phyloP scores from a whole-genome alignment of 345 rosid species.

The Populus ilicifolia region DNA sequence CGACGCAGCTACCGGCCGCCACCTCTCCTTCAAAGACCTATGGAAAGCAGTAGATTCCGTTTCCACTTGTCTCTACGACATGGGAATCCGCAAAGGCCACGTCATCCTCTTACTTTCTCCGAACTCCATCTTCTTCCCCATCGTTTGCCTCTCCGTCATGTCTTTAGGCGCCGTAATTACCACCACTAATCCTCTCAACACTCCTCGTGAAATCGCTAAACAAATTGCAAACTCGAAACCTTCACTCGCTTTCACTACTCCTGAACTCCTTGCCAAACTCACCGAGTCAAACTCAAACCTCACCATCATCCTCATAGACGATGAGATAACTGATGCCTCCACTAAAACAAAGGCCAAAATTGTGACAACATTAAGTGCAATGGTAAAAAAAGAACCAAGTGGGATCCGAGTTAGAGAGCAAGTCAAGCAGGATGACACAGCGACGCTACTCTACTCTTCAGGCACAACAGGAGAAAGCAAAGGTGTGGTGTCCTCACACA shows the following conservation, averaged over 20 bases:
- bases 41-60: constrained; percentile 78
- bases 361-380: constrained; percentile 40
- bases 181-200: constrained; percentile 83
- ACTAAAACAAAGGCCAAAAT: constrained; percentile 17
- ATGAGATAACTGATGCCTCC: constrained; percentile 4
- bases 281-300: constrained; percentile 31
- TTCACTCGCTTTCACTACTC: constrained; percentile 62
- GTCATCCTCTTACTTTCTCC: constrained; percentile 87
- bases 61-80: constrained; percentile 44
- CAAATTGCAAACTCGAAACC: constrained; percentile 68
- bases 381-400: constrained; percentile 42
- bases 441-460: constrained; percentile 82
- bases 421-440: constrained; percentile 68
- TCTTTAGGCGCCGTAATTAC: constrained; percentile 89
- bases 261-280: constrained; percentile 58
- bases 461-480: constrained; percentile 91
- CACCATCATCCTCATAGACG: constrained; percentile 60
- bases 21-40: constrained; percentile 59
- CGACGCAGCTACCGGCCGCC: constrained; percentile 70
- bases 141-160: constrained; percentile 91
- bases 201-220: constrained; percentile 56
- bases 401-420: constrained; percentile 48
- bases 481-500: constrained; percentile 75
- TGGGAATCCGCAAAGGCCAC: constrained; percentile 79
- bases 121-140: constrained; percentile 77